Base-by-base conservation (phyloP, 345 rosid genomes). In the Atalantia buxifolia region DNA sequence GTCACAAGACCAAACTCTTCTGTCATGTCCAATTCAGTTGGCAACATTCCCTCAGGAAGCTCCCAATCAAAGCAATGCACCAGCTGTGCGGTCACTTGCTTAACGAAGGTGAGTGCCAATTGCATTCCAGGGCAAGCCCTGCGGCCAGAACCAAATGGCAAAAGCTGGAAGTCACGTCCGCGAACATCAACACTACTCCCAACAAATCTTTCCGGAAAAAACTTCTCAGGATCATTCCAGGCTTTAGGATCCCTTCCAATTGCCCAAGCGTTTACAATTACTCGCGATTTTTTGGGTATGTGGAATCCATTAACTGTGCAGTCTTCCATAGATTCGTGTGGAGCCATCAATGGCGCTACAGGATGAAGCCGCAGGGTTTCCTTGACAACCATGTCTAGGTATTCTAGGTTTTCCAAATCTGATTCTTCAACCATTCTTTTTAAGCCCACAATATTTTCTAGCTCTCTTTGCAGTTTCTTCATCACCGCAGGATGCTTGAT, bases 51-150 rank as follows among this genome's bases (percentile, higher is more conserved):
- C 7, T 79, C 42, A 0, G 89, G 87, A 2, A 87, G 87, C 48
- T 86, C 81, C 92, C 89, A 87, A 57, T 80, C 84, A 69, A 89
- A 89, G 85, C 89, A 87, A 78, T 89, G 90, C 22, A 84, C 80
- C 18, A 89, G 61, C 13, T 89, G 92, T 0, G 88, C 92, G 16
- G 84, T 1, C 36, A 80, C 81, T 9, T 69, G 77, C 2, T 72
- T 81, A n/a, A 87, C 86, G 30, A 81, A 1, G 1, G 70, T 82
- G 18, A 84, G 76, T 27, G 83, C 90, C 22, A 89, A 50, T 9
- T 81, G 88, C 72, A 86, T 40, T 66, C 90, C 86, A 8, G 89
- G 90, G 74, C 90, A 89, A 1, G 84, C 69, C 45, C 87, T 73
- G 0, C 89, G 84, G 0, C 90, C 90, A 0, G 88, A 74, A 2